phyloP scores from a whole-genome alignment of 1,284 basidiomycete species.

The Ceratobasidium sp. region DNA sequence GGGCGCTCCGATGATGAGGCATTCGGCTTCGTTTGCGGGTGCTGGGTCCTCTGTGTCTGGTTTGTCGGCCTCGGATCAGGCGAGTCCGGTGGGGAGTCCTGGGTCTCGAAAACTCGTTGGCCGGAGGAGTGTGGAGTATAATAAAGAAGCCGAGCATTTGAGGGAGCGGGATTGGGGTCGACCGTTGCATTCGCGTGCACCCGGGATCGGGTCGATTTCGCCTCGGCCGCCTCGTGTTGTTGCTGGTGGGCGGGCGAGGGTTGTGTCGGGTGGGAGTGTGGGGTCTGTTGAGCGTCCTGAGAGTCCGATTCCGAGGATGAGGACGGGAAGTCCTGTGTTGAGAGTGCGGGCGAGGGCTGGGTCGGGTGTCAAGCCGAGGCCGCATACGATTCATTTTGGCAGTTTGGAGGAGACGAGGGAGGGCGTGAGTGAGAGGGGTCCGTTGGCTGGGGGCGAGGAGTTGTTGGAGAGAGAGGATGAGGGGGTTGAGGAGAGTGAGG shows the following conservation, averaged over 20 bases:
- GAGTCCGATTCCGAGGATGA: conserved; percentile 66
- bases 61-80: conserved; percentile 14
- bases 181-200: conserved; percentile 22
- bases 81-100: conserved; percentile 17
- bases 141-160: conserved; percentile 10
- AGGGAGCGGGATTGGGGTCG: conserved; percentile 42
- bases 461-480: conserved; percentile 29
- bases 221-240: not conserved
- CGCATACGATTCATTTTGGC: conserved; percentile 39
- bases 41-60: conserved; percentile 7
- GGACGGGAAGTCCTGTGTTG: too few relatives aligned
- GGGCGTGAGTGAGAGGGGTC: not conserved
- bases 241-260: conserved; percentile 10
- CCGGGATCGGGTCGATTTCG: conserved; percentile 8
- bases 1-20: conserved; percentile 19
- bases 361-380: conserved; percentile 64
- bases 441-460: conserved; percentile 29
- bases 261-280: conserved; percentile 26
- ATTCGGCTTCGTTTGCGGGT: conserved; percentile 33
- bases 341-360: too few relatives aligned
- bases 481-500: not conserved
- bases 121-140: conserved; percentile 1
- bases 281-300: conserved; percentile 54
- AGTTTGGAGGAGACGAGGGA: not conserved
- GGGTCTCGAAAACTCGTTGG: conserved; percentile 2